Conservation (phyloP, 495 filamentous ascomycete species). For the Venustampulla echinocandica region DNA sequence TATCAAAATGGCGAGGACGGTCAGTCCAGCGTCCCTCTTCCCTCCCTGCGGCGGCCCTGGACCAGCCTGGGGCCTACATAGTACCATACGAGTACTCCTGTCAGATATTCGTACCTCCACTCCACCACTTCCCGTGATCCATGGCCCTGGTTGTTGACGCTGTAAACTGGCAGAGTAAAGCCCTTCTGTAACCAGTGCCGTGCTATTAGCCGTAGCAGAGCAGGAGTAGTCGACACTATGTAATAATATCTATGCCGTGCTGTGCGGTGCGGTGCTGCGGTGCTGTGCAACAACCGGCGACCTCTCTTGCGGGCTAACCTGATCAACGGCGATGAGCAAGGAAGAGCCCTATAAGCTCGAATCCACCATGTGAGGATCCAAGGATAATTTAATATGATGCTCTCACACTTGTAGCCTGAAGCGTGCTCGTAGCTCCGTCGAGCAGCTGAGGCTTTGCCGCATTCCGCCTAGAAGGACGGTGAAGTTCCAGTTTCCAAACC, state of each 20-base stretch:
- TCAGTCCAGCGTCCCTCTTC: neutral
- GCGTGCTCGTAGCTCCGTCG: too few species aligned
- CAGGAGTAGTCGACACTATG: too few species aligned
- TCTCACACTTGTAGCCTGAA: neutral
- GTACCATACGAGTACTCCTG: conserved; percentile 6
- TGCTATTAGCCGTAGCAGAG: too few species aligned
- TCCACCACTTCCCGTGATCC: conserved; percentile 1
- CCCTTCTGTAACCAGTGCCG: too few species aligned
- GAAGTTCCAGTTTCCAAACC: too few species aligned
- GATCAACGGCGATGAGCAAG: neutral
- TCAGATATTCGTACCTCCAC: conserved; percentile 5
- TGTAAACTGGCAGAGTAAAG: too few species aligned
- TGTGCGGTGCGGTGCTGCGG: too few species aligned
- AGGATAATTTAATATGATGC: neutral
- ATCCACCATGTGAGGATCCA: conserved; percentile 1
- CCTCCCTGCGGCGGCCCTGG: neutral
- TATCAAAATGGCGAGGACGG: neutral
- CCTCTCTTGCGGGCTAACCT: too few species aligned
- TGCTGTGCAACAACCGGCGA: too few species aligned
- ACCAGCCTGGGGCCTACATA: too few species aligned
- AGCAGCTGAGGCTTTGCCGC: conserved; percentile 9
- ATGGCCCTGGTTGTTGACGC: neutral
- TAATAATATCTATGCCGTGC: too few species aligned
- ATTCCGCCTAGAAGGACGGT: conserved; percentile 5
- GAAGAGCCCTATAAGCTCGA: neutral